Evolutionary conservation across 208 protist genomes (phyloP).

Genomic region (Blastocrithidia nonstop): DNA sequence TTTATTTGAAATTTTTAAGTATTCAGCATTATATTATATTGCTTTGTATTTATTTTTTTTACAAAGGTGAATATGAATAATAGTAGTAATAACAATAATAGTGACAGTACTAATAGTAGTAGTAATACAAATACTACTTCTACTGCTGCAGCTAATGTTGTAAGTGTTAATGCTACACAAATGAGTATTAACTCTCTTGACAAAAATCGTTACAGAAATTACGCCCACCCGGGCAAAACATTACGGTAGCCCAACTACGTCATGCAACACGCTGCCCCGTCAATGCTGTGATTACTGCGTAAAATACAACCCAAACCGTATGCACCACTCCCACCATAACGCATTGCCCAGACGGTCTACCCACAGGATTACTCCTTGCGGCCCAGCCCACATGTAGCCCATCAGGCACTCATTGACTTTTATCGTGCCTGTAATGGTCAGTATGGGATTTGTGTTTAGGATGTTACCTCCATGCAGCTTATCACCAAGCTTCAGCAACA

Average conservation of each 20-base stretch:
- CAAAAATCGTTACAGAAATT: conserved; percentile 3
- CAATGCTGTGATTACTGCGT: conserved; percentile 44
- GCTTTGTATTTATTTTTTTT: neutral
- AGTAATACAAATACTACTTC: neutral
- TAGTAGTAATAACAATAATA: no score
- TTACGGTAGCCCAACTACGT: conserved; percentile 30
- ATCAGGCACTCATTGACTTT: conserved; percentile 66
- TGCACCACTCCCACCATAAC: conserved; percentile 23
- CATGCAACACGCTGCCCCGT: conserved; percentile 31
- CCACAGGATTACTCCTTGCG: conserved; percentile 43
- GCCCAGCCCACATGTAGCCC: conserved; percentile 34
- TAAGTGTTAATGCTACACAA: neutral
- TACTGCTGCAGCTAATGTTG: neutral
- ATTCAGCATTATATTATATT: conserved; percentile 1
- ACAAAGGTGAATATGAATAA: neutral
- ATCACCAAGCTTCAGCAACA: conserved; percentile 6
- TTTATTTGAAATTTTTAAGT: neutral
- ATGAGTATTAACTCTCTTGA: neutral
- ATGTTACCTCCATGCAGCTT: conserved; percentile 11
- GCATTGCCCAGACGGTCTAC: conserved; percentile 20
- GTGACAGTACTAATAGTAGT: neutral
- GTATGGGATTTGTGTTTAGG: conserved; percentile 28
- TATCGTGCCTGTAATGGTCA: conserved; percentile 47
- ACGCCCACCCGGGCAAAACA: conserved; percentile 5
- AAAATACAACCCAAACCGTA: conserved; percentile 39